Evolutionary conservation across 495 filamentous ascomycete species (phyloP).

Genomic region (Penicillium silybi): DNA sequence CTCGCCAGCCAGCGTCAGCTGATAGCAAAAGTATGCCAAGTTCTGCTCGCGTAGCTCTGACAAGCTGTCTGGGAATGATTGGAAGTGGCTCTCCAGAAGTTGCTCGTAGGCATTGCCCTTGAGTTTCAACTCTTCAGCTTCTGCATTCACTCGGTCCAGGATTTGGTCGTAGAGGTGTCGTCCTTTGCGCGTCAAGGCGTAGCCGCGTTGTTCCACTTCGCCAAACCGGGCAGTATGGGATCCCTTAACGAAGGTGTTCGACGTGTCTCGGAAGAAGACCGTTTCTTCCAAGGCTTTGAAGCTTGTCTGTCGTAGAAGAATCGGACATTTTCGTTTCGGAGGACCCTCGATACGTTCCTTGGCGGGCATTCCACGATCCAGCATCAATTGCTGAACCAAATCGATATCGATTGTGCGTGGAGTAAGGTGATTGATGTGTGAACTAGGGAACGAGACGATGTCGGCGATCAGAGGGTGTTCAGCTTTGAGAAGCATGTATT

Average conservation of each 20-base stretch:
- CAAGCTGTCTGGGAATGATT: slow-evolving; percentile 30
- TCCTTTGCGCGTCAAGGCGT: slow-evolving; percentile 36
- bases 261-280: slow-evolving; percentile 25
- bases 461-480: slow-evolving; percentile 43
- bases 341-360: slow-evolving; percentile 44
- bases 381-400: slow-evolving; percentile 33
- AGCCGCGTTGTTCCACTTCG: slow-evolving; percentile 42
- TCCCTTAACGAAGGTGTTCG: slow-evolving; percentile 19
- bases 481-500: slow-evolving; percentile 32
- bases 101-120: slow-evolving; percentile 13
- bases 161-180: slow-evolving; percentile 37
- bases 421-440: slow-evolving; percentile 46
- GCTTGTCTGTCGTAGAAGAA: slow-evolving; percentile 41
- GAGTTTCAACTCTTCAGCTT: slow-evolving; percentile 3
- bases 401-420: slow-evolving; percentile 44
- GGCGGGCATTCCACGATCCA: slow-evolving; percentile 26
- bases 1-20: slow-evolving; percentile 8
- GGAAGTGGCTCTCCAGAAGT: slow-evolving; percentile 23
- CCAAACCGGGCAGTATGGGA: slow-evolving; percentile 43
- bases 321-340: slow-evolving; percentile 30
- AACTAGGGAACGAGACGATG: slow-evolving; percentile 36
- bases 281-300: slow-evolving; percentile 41
- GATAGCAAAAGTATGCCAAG: slow-evolving; percentile 33
- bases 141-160: slow-evolving; percentile 23
- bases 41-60: slow-evolving; percentile 18